Conservation (phyloP, 176 grass and related monocot genomes). For the Carex pumila region DNA sequence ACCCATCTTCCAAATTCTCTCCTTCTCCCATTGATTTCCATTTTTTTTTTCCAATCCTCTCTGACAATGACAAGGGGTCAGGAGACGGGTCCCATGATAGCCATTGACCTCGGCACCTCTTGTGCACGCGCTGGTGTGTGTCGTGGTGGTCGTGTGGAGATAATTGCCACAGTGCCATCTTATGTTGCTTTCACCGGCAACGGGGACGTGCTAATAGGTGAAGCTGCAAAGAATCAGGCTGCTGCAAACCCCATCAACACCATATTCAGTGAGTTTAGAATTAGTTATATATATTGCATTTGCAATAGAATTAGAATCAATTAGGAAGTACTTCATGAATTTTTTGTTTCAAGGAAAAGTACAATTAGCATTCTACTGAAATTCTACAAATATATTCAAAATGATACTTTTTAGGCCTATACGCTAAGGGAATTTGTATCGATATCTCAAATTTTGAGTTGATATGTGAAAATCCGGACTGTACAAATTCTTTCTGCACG, state of each 20-base stretch:
- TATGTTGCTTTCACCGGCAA: slow-evolving; percentile 20
- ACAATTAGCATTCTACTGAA: neutral
- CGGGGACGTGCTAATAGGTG: slow-evolving; percentile 4
- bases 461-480: too few species aligned
- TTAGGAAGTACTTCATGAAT: neutral
- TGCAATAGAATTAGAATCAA: neutral
- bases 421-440: neutral
- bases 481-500: too few species aligned
- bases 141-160: neutral
- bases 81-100: neutral
- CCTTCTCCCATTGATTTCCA: neutral
- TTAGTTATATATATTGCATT: neutral
- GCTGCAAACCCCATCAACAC: slow-evolving; percentile 18
- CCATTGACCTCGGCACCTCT: slow-evolving; percentile 17
- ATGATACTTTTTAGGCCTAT: neutral
- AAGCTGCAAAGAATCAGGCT: slow-evolving; percentile 20
- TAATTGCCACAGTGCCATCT: slow-evolving; percentile 16
- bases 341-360: neutral
- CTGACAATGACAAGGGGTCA: slow-evolving; percentile 6
- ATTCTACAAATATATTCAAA: neutral
- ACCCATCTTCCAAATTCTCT: neutral
- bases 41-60: neutral
- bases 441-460: too few species aligned
- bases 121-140: neutral
- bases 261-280: slow-evolving; percentile 12